These are phyloP conservation scores for Xylariaceae sp. DNA, from an alignment of 2,329 filamentous ascomycete species.

Conservation along the genomic window DNA sequence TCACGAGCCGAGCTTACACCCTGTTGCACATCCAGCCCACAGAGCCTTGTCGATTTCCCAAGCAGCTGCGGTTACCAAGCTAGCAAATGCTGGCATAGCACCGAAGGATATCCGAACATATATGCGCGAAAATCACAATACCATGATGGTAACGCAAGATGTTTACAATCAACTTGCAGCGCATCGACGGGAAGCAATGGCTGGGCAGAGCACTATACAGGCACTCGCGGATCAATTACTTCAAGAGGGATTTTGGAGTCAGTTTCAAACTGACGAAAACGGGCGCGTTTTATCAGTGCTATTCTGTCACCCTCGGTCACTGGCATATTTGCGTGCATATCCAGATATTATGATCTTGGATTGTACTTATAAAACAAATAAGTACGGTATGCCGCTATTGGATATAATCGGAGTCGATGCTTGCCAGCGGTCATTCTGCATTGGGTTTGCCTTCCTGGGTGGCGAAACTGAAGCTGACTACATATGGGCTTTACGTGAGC, in stretches of 20 bases:
- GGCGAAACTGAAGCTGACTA: not conserved
- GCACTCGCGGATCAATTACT: not conserved
- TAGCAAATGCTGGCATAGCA: not conserved
- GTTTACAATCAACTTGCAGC: not conserved
- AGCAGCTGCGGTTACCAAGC: not conserved
- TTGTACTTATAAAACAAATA: not conserved
- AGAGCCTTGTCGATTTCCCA: not conserved
- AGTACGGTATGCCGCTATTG: not conserved
- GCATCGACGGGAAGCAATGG: not conserved
- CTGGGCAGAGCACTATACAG: not conserved
- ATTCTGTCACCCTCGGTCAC: not conserved
- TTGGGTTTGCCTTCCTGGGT: not conserved
- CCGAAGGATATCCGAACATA: not conserved
- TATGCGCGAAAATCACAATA: not conserved
- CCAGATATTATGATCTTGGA: not conserved
- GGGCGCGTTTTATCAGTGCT: not conserved
- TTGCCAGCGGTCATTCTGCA: not conserved
- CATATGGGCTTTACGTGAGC: not conserved
- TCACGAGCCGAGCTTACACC: not conserved
- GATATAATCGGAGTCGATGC: not conserved
- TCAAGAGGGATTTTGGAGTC: not conserved
- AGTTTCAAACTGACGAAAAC: not conserved
- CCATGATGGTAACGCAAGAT: not conserved
- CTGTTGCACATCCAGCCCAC: not conserved
- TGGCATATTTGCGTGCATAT: not conserved